phyloP scores from a whole-genome alignment of 495 filamentous ascomycete genomes.

The Podospora pseudopauciseta region DNA sequence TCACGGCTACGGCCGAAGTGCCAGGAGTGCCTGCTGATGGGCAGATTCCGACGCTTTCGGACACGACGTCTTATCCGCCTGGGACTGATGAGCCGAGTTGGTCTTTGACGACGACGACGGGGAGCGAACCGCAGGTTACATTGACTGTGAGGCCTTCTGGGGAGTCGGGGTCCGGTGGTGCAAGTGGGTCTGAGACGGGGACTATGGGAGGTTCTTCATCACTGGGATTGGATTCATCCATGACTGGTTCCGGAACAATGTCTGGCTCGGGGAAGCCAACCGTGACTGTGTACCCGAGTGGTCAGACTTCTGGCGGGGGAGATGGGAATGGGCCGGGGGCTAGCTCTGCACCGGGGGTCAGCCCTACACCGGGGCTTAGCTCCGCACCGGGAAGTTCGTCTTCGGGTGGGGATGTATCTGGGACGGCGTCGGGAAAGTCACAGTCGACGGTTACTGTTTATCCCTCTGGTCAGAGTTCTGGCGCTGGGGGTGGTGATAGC shows the following conservation, averaged over 20 bases:
- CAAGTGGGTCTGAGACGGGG: background rate
- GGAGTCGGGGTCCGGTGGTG: background rate
- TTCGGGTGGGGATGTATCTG: background rate
- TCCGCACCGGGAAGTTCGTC: background rate
- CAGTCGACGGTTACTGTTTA: slow-evolving; percentile 1
- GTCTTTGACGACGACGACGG: background rate
- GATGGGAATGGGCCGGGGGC: background rate
- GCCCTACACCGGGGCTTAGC: background rate
- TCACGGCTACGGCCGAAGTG: background rate
- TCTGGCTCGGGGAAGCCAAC: background rate
- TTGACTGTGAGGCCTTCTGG: background rate
- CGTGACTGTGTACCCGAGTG: background rate
- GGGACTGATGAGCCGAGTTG: background rate
- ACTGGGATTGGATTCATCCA: background rate
- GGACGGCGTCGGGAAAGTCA: background rate
- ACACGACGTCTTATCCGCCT: background rate
- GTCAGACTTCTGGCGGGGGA: background rate
- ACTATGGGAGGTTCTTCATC: no score
- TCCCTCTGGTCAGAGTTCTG: background rate
- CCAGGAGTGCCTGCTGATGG: background rate
- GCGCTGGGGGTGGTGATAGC: background rate
- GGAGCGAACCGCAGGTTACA: background rate
- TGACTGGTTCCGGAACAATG: background rate
- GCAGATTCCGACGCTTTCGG: background rate
- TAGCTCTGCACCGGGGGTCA: background rate